phyloP scores from a whole-genome alignment of 2,329 filamentous ascomycete genomes.

The Verticillium longisporum region DNA sequence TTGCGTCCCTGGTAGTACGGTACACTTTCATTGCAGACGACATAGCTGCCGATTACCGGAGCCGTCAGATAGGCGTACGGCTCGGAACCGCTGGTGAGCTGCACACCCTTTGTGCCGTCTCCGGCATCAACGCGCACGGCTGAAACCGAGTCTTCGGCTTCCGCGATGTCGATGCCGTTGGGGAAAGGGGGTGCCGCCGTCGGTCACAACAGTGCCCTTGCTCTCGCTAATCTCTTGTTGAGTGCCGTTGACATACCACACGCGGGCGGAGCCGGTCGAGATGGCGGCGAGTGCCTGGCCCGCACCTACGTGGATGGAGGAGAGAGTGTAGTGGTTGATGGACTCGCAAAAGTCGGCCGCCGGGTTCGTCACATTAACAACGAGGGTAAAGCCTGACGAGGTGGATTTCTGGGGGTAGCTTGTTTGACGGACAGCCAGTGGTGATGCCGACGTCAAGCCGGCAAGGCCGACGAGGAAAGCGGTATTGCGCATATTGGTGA shows the following conservation, averaged over 20 bases:
- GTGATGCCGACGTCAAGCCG: conserved; percentile 13
- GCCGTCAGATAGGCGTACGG: conserved; percentile 20
- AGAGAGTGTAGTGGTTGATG: conserved; percentile 31
- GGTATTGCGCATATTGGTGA: not conserved
- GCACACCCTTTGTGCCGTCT: conserved; percentile 25
- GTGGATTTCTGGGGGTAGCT: conserved; percentile 2
- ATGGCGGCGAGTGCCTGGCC: conserved; percentile 31
- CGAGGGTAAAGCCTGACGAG: conserved; percentile 30
- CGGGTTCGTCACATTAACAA: conserved; percentile 36
- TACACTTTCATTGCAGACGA: conserved; percentile 34
- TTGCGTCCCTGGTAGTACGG: conserved; percentile 31
- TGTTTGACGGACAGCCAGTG: not conserved
- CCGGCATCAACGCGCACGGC: conserved; percentile 23
- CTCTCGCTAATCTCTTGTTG: conserved; percentile 22
- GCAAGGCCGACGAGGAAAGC: conserved; percentile 1
- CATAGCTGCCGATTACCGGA: conserved; percentile 20
- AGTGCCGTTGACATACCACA: conserved; percentile 46
- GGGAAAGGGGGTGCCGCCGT: conserved; percentile 32
- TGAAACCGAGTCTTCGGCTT: conserved; percentile 23
- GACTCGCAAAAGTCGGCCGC: conserved; percentile 29
- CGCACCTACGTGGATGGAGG: conserved; percentile 35
- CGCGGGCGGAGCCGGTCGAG: conserved; percentile 14
- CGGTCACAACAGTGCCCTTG: conserved; percentile 28
- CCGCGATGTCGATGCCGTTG: conserved; percentile 23
- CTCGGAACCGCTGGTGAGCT: conserved; percentile 25